These are phyloP conservation scores for Beta vulgaris DNA, from an alignment of 148 eudicot species.

Conservation along the genomic window DNA sequence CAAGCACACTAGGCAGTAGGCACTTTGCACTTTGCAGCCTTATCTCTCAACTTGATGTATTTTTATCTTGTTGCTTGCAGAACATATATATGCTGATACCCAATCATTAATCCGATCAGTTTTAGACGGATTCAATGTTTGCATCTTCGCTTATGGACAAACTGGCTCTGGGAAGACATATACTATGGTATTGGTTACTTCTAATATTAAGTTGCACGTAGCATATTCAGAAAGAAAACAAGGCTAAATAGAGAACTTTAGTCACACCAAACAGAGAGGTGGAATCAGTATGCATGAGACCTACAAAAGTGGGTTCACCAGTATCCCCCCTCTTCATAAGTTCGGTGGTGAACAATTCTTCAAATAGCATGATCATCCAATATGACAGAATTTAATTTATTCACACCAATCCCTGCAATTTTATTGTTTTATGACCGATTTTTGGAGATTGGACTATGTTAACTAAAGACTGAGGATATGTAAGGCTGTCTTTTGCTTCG, in stretches of 20 bases:
- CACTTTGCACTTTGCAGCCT: background rate
- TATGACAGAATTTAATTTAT: background rate
- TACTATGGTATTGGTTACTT: slow-evolving; percentile 63
- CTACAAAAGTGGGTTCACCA: too few relatives aligned
- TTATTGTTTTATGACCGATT: too few relatives aligned
- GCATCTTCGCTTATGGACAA: slow-evolving; percentile 97
- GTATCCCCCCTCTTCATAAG: too few relatives aligned
- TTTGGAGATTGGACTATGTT: too few relatives aligned
- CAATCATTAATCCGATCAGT: slow-evolving; percentile 86
- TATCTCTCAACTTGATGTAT: background rate
- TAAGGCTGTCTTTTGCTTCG: background rate
- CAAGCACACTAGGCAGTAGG: background rate
- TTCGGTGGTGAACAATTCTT: too few relatives aligned
- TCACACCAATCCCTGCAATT: background rate
- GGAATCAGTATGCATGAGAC: too few relatives aligned
- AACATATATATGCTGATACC: slow-evolving; percentile 83
- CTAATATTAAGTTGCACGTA: background rate
- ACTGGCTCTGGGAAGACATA: slow-evolving; percentile 99
- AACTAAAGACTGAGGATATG: too few relatives aligned
- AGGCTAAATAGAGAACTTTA: too few relatives aligned
- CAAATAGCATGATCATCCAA: too few relatives aligned
- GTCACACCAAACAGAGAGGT: too few relatives aligned
- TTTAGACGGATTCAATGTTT: slow-evolving; percentile 87
- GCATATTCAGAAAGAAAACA: background rate
- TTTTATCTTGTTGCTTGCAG: slow-evolving; percentile 38